A percentile compares a stretch with the other conserved stretches of the same genome.
phyloP scores from a whole-genome alignment of 352 stramenopile genomes.

The Pythium aquatile region DNA sequence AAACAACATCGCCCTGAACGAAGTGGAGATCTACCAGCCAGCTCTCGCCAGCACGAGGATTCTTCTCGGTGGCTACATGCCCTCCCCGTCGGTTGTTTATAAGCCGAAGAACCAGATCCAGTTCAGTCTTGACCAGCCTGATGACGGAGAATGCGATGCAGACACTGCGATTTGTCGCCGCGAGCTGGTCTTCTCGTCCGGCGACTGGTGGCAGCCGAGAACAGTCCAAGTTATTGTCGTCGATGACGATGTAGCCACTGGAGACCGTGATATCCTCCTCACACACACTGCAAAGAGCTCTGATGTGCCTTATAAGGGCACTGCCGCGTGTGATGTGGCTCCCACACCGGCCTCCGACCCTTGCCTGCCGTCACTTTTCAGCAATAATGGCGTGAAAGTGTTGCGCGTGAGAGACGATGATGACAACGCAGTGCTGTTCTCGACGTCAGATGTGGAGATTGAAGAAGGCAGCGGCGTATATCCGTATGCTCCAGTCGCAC shows the following conservation, averaged over 20 bases:
- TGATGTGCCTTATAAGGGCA: conserved; percentile 46
- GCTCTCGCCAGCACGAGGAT: conserved; percentile 51
- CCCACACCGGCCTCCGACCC: background rate
- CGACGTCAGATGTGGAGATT: conserved; percentile 36
- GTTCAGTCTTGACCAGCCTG: conserved; percentile 29
- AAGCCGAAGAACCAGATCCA: conserved; percentile 48
- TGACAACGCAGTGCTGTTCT: conserved; percentile 58
- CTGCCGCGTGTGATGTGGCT: conserved; percentile 26
- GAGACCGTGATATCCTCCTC: conserved; percentile 46
- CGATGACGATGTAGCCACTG: conserved; percentile 56
- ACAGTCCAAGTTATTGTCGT: conserved; percentile 36
- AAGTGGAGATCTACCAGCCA: conserved; percentile 66
- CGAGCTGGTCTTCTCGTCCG: conserved; percentile 61
- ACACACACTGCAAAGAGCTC: conserved; percentile 44
- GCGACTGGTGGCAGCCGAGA: conserved; percentile 43
- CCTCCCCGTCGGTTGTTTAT: conserved; percentile 34
- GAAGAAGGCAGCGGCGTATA: conserved; percentile 56
- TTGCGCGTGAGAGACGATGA: conserved; percentile 62
- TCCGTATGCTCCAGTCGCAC: conserved; percentile 37
- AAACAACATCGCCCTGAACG: conserved; percentile 57
- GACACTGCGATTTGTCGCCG: conserved; percentile 44
- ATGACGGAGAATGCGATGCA: conserved; percentile 33
- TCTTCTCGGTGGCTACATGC: conserved; percentile 52
- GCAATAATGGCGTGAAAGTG: conserved; percentile 45
- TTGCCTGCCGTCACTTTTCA: conserved; percentile 44